A percentile compares a stretch with the other conserved stretches of the same genome.
phyloP scores from a whole-genome alignment of 2,329 filamentous ascomycete species.

The Neospermospora avenae region DNA sequence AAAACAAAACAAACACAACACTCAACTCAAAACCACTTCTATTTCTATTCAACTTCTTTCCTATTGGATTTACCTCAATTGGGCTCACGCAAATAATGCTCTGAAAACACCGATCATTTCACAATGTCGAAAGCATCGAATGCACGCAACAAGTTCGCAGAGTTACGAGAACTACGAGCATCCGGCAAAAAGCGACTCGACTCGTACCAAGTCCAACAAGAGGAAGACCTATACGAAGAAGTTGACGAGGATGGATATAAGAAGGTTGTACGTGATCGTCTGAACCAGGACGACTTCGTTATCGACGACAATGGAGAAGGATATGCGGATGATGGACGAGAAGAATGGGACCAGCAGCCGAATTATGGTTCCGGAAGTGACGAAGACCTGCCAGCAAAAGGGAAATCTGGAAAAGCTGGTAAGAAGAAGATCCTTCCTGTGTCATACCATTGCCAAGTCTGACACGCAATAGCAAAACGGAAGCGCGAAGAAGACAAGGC shows the following conservation, averaged over 20 bases:
- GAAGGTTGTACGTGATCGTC: constrained; percentile 82
- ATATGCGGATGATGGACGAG: constrained; percentile 92
- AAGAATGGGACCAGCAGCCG: constrained; percentile 75
- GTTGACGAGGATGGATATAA: constrained; percentile 98
- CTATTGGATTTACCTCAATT: too few species aligned
- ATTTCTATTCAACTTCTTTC: background rate
- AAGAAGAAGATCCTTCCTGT: constrained; percentile 5
- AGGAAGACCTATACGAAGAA: constrained; percentile 85
- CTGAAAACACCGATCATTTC: constrained; percentile 13
- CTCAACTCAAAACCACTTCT: background rate
- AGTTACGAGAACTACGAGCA: constrained; percentile 79
- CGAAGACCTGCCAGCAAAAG: constrained; percentile 51
- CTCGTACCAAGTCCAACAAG: constrained; percentile 81
- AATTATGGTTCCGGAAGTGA: constrained; percentile 74
- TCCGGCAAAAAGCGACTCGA: constrained; percentile 90
- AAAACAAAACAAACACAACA: background rate
- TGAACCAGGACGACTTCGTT: constrained; percentile 96
- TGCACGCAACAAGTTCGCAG: constrained; percentile 56
- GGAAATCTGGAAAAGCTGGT: constrained; percentile 48
- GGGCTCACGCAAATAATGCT: constrained; percentile 21
- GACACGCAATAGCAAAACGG: constrained; percentile 62
- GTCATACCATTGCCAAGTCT: background rate
- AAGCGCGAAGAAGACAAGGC: constrained; percentile 85
- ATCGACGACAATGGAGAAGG: constrained; percentile 97
- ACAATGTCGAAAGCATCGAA: constrained; percentile 35